Percentiles rank a stretch among this genome's conserved stretches.
Evolutionary conservation across 2,329 filamentous ascomycete species (phyloP).

Genomic region (Fusarium sp.): DNA sequence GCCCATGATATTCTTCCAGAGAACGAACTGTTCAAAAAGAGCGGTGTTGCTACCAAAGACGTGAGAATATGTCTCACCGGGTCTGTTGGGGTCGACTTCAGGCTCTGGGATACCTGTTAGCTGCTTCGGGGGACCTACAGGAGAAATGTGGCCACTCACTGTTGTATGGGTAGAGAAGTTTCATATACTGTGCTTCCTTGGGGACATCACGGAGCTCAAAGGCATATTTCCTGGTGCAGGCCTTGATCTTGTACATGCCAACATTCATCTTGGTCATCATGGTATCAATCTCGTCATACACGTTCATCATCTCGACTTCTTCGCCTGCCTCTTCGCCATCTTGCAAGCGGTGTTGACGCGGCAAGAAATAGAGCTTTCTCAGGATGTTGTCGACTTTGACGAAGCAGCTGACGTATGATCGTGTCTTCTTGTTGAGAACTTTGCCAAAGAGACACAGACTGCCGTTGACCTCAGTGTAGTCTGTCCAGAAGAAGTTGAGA

Average conservation of each 20-base stretch:
- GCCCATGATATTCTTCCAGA: slow-evolving; percentile 99
- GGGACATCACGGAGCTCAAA: slow-evolving; percentile 91
- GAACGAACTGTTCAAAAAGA: slow-evolving; percentile 96
- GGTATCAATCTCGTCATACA: slow-evolving; percentile 87
- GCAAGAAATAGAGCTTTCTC: slow-evolving; percentile 92
- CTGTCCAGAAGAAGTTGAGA: slow-evolving; percentile 94
- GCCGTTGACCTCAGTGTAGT: slow-evolving; percentile 92
- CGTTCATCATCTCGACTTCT: slow-evolving; percentile 84
- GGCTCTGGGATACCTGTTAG: slow-evolving; percentile 60
- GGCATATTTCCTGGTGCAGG: slow-evolving; percentile 89
- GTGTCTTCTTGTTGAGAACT: slow-evolving; percentile 86
- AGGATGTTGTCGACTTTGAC: slow-evolving; percentile 95
- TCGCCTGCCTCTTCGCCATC: slow-evolving; percentile 76
- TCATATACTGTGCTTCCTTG: slow-evolving; percentile 89
- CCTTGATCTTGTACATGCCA: slow-evolving; percentile 91
- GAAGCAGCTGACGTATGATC: slow-evolving; percentile 87
- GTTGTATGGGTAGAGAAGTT: slow-evolving; percentile 94
- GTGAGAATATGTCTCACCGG: slow-evolving; percentile 90
- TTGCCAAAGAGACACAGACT: slow-evolving; percentile 96
- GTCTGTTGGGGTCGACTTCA: slow-evolving; percentile 70
- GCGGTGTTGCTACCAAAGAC: slow-evolving; percentile 94
- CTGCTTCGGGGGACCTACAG: background rate
- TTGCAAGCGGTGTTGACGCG: slow-evolving; percentile 69
- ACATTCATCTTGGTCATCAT: slow-evolving; percentile 91
- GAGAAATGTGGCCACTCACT: slow-evolving; percentile 53